Conservation (phyloP, 768 basidiomycete species). For the Glaciozyma martinii region DNA sequence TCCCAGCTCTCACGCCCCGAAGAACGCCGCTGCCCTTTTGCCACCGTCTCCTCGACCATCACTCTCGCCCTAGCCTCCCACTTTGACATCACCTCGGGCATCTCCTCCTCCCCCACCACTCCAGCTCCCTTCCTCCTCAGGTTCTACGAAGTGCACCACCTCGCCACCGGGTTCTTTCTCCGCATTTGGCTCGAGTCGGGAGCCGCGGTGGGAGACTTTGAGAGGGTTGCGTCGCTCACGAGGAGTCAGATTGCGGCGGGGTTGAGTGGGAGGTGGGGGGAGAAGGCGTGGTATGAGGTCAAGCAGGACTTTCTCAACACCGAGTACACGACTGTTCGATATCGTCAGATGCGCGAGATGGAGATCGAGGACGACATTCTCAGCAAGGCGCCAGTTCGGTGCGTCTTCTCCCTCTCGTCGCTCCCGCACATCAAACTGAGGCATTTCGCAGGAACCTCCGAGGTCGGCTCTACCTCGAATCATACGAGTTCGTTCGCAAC, state of each 20-base stretch:
- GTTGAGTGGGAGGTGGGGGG: constrained; percentile 54
- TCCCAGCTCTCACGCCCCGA: constrained; percentile 69
- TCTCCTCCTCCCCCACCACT: constrained; percentile 64
- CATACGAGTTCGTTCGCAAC: constrained; percentile 76
- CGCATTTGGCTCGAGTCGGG: constrained; percentile 87
- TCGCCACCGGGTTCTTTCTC: constrained; percentile 80
- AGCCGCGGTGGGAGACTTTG: constrained; percentile 64
- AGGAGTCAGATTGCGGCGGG: constrained; percentile 80
- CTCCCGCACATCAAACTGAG: neutral
- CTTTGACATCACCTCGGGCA: constrained; percentile 54
- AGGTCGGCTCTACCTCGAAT: constrained; percentile 77
- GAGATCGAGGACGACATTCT: constrained; percentile 80
- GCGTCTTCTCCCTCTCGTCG: constrained; percentile 33
- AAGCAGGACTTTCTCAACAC: constrained; percentile 44
- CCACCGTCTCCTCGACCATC: constrained; percentile 72
- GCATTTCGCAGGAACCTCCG: constrained; percentile 57
- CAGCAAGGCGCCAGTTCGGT: constrained; percentile 79
- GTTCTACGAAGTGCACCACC: constrained; percentile 65
- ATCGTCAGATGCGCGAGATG: constrained; percentile 80
- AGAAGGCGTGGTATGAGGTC: constrained; percentile 71
- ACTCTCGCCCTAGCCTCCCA: constrained; percentile 75
- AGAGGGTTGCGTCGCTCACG: constrained; percentile 64
- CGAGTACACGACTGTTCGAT: constrained; percentile 48
- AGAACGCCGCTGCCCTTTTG: constrained; percentile 71
- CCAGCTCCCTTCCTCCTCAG: constrained; percentile 84